Evolutionary conservation across 192 early-diverging fungal species (phyloP), one percentile per base, ranked within the genome.

Genomic region (Obelidium mucronatum): DNA sequence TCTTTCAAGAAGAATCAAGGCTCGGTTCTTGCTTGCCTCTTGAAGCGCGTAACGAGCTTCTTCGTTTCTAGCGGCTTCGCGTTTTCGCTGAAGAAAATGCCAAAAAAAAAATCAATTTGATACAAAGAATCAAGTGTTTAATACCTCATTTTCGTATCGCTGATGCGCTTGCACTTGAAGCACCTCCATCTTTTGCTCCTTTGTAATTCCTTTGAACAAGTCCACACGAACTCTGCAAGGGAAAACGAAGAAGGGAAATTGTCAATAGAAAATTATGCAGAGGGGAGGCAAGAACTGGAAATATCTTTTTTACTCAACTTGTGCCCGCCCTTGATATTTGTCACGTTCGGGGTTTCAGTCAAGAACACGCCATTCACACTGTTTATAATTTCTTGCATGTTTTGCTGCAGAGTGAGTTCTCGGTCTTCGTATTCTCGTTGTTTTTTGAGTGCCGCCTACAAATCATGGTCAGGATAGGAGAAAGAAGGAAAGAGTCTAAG

Each of bases 171-270:
- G 87, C 13, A 77, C 68, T 5, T 68, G 55, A 13, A 76, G 64
- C 17, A 88, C 82, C 35, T 83, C 76, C 24, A 54, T 22, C 44
- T 81, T 82, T 73, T 88, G 84, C 40, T 85, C 76, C 4, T 37
- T 44, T 0, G 84, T 87, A 60, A 90, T 85, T 52, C 86, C 88
- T 68, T 90, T 90, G 76, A 89, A 90, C 17, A 82, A 51, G 64
- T 90, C 88, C 24, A 88, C 86, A 4, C 88, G 77, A 33, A 89
- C 74, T 54, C 83, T 89, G 52, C 2, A 51, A n/a, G 61, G 17
- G 71, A 56, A 0, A 11, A 33, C 6, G 48, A 37, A 40, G 15
- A 52, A 24, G 13, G 5, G 1, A 13, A 24, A 34, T 26, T 17
- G 36, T 51, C 15, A 13, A 1, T n/a, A n/a, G n/a, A n/a, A n/a